A percentile compares a stretch with the other conserved stretches of the same genome.
These are phyloP conservation scores for Thuidium tamariscinum DNA, from an alignment of 225 moss, liverwort and hornwort species.

Conservation along the genomic window DNA sequence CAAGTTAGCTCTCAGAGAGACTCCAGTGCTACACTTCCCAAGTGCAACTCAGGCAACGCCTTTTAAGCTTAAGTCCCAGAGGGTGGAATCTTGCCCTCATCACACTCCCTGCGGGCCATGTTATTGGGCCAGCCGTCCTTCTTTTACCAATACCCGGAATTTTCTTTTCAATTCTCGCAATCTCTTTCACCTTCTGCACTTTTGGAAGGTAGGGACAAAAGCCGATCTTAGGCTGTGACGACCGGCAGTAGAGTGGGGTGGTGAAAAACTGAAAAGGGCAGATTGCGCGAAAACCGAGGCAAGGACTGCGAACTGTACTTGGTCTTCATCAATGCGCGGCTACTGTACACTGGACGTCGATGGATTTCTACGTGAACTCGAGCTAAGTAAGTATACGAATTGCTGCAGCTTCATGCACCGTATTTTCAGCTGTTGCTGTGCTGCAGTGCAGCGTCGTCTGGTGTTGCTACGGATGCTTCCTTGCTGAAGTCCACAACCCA, in stretches of 20 bases:
- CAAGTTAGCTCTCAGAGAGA: neutral
- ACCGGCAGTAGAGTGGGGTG: neutral
- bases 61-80: slow-evolving; percentile 8
- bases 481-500: slow-evolving; percentile 10
- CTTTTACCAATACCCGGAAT: neutral
- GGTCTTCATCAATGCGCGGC: neutral
- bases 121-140: neutral
- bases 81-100: slow-evolving; percentile 7
- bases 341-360: neutral
- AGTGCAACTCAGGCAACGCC: neutral
- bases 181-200: neutral
- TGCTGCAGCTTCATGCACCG: neutral
- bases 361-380: neutral
- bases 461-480: neutral
- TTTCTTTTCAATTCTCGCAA: neutral
- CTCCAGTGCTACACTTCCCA: neutral
- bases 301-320: neutral
- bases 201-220: neutral
- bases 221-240: neutral
- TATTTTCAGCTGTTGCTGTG: neutral
- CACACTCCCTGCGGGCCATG: neutral
- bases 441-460: neutral
- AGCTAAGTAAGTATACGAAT: neutral
- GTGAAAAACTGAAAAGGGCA: neutral
- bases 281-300: neutral